These are phyloP conservation scores for Croton laevigatus DNA, from an alignment of 441 rosid genomes.

Conservation along the genomic window DNA sequence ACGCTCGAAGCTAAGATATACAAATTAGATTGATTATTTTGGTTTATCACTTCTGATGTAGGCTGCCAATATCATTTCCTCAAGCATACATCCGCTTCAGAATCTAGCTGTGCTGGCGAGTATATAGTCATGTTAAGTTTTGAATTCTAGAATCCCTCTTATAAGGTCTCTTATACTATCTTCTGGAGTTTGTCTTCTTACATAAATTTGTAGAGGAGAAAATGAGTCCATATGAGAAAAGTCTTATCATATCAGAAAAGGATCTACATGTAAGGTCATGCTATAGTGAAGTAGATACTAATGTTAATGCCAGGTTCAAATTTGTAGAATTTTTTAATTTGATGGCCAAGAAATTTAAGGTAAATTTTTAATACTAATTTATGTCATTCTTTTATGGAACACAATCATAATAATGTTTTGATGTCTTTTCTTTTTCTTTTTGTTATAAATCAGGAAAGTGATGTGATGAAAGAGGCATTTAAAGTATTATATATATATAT, in stretches of 20 bases:
- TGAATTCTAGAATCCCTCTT: neutral
- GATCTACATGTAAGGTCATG: slow-evolving; percentile 52
- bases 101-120: slow-evolving; percentile 54
- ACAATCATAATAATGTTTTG: too few relatives aligned
- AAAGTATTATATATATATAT: too few relatives aligned
- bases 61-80: slow-evolving; percentile 67
- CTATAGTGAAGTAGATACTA: neutral
- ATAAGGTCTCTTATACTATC: neutral
- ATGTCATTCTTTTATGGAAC: too few relatives aligned
- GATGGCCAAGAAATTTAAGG: too few relatives aligned
- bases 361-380: too few relatives aligned
- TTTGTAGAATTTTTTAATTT: too few relatives aligned
- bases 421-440: too few relatives aligned
- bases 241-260: slow-evolving; percentile 51
- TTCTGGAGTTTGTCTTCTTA: neutral
- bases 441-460: too few relatives aligned
- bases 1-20: too few relatives aligned
- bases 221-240: slow-evolving; percentile 40
- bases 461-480: too few relatives aligned
- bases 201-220: slow-evolving; percentile 62
- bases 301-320: too few relatives aligned
- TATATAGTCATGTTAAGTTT: neutral
- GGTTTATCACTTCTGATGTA: slow-evolving; percentile 20
- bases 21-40: neutral
- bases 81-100: slow-evolving; percentile 80